Conservation (phyloP, 164 flowering plant genomes). For the Kingdonia uniflora region DNA sequence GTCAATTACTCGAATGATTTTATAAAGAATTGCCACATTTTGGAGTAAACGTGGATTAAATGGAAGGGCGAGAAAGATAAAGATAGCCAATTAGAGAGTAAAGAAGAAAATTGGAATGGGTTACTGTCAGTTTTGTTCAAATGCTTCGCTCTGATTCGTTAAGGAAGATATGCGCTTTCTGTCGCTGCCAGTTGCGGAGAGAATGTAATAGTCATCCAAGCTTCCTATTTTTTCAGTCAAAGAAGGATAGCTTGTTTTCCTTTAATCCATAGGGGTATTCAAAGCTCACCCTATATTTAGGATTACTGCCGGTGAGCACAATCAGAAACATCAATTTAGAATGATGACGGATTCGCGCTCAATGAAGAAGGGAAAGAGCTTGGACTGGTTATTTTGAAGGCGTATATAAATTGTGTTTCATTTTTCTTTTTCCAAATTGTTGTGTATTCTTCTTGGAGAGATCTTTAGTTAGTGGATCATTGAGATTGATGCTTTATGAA, state of each 20-base stretch:
- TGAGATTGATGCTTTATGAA: conserved; percentile 28
- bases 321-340: conserved; percentile 1
- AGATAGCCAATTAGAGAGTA: no score
- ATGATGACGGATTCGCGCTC: conserved; percentile 7
- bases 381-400: conserved; percentile 10
- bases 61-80: no score
- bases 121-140: conserved; percentile 8
- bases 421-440: conserved; percentile 9
- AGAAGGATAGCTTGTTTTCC: conserved; percentile 9
- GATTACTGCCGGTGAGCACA: no score
- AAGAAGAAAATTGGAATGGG: conserved; percentile 9
- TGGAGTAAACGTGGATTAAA: conserved; percentile 41
- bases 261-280: no score
- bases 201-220: conserved; percentile 22
- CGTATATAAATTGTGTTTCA: conserved; percentile 3
- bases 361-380: not conserved
- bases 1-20: conserved; percentile 92
- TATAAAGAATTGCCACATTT: conserved; percentile 77
- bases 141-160: conserved; percentile 10
- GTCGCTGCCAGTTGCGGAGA: conserved; percentile 9
- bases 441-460: conserved; percentile 17
- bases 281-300: no score
- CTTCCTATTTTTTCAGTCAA: conserved; percentile 9
- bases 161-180: conserved; percentile 10
- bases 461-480: conserved; percentile 21